phyloP scores from a whole-genome alignment of 164 flowering plant genomes.

The Magnolia changhungtana region DNA sequence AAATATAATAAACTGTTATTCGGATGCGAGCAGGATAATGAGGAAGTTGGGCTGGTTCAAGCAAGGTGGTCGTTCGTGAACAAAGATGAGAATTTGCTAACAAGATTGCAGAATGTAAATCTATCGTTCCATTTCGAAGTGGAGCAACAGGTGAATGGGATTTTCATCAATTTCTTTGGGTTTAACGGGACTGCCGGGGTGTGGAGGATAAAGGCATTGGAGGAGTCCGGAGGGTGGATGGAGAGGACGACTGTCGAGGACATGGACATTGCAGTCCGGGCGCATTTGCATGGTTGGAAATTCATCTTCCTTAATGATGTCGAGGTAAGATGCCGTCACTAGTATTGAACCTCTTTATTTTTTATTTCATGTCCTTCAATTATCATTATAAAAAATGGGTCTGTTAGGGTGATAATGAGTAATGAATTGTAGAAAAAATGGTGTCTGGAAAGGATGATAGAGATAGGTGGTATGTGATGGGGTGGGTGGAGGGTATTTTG shows the following conservation, averaged over 20 bases:
- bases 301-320: constrained; percentile 91
- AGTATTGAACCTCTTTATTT: no score
- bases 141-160: constrained; percentile 97
- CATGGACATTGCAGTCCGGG: constrained; percentile 97
- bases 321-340: constrained; percentile 46
- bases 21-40: constrained; percentile 57
- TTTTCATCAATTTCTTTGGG: constrained; percentile 90
- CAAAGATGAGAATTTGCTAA: constrained; percentile 87
- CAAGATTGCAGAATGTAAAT: constrained; percentile 85
- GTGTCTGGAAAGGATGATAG: neutral
- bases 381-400: no score
- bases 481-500: neutral
- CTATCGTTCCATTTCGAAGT: constrained; percentile 92
- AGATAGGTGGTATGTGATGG: neutral
- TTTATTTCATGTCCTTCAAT: neutral
- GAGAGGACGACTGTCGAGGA: constrained; percentile 99
- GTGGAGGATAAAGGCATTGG: constrained; percentile 95
- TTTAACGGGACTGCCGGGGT: constrained; percentile 98
- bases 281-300: constrained; percentile 96
- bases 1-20: neutral
- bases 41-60: constrained; percentile 84
- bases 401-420: neutral
- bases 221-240: constrained; percentile 97
- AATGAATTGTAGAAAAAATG: neutral
- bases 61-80: constrained; percentile 99